Base-by-base conservation (phyloP, 2,329 filamentous ascomycete genomes). In the Claviceps maximensis region DNA sequence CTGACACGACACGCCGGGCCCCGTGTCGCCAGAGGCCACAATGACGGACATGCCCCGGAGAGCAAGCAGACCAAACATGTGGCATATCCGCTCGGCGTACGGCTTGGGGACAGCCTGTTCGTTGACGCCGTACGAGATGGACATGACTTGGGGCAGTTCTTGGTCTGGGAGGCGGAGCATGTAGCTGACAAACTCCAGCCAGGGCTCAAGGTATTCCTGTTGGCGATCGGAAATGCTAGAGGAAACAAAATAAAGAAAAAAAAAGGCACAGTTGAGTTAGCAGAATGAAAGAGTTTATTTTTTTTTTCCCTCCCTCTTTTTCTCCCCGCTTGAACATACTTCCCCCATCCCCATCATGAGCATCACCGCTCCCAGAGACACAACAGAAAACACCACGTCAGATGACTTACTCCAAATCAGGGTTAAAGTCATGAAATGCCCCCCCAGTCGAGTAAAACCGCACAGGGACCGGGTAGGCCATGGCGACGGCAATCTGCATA, bases 61-160 rank as follows among this genome's bases (percentile, higher is more conserved):
- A 23, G 81, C 82, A 5, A 88, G 75, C 55, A 84, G 79, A 33
- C 74, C 74, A 66, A 86, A 86, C 21, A 80, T 75, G 53, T 77
- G 72, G 59, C 77, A 75, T 13, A 71, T 64, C 12, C 67, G 65
- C 13, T 59, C 71, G 8, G 80, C 76, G 62, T 86, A 86, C 3
- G 72, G 68, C 23, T 67, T 66, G 0, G 82, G 81, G 0, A 87
- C 70, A 3, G 74, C 76, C 62, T 83, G 81, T 61, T 88, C 84
- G 47, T 82, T 74, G 58, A 86, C 82, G 27, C 82, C 83, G 61
- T 87, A 88, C 0, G 83, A 87, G n/a, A 82, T 84, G 42, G 75
- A 77, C 44, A 88, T 72, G 19, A 86, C 78, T 3, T 78, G 74
- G 0, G 85, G 84, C 0, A 87, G 69, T 19, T 77, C 63, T 3